These are phyloP conservation scores for Ceratocystis smalleyi DNA, from an alignment of 2,329 filamentous ascomycete species.

Conservation along the genomic window DNA sequence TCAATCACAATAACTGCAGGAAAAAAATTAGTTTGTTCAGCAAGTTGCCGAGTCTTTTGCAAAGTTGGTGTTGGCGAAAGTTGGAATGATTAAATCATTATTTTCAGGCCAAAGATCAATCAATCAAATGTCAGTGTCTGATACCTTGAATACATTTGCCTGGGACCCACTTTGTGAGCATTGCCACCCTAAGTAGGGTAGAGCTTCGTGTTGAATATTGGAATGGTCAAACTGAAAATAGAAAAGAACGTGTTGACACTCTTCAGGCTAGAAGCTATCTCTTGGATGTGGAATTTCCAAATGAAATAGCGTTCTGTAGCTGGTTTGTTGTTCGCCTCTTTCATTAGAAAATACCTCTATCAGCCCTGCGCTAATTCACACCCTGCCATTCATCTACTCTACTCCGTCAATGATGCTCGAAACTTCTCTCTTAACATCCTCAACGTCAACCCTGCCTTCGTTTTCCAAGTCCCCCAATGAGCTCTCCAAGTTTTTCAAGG, in stretches of 20 bases:
- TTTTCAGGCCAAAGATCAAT: neutral
- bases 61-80: neutral
- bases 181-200: neutral
- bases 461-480: neutral
- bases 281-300: no score
- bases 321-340: neutral
- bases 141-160: neutral
- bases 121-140: neutral
- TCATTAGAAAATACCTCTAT: neutral
- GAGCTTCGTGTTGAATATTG: neutral
- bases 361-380: neutral
- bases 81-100: neutral
- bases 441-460: neutral
- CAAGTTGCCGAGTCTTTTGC: neutral
- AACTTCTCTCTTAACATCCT: slow-evolving; percentile 4
- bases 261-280: no score
- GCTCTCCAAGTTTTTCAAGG: neutral
- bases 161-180: slow-evolving; percentile 6
- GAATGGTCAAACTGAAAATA: no score
- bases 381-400: neutral
- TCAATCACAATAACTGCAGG: no score
- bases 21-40: neutral
- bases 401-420: slow-evolving; percentile 8
- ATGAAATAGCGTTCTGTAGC: no score
- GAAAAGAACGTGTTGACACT: no score